phyloP scores from a whole-genome alignment of 352 stramenopile species.

The Phytophthora macrochlamydospora region DNA sequence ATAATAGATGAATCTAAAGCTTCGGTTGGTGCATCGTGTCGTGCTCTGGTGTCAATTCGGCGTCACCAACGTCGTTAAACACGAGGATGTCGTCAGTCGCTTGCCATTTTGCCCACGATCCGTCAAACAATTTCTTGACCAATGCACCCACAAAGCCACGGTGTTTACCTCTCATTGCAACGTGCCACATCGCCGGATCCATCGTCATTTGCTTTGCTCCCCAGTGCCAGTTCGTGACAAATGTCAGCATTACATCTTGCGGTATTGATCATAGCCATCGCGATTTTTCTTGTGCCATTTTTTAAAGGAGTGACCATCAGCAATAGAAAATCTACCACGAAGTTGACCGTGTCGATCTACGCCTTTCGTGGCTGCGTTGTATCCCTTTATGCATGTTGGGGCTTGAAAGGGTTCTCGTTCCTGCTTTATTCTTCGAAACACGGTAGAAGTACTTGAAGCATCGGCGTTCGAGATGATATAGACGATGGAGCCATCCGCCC shows the following conservation, averaged over 20 bases:
- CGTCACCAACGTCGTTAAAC: not conserved
- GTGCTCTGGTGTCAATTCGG: not conserved
- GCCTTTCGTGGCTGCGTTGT: constrained; percentile 41
- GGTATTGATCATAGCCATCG: constrained; percentile 20
- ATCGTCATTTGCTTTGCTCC: not conserved
- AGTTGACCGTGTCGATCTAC: constrained; percentile 26
- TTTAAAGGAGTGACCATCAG: constrained; percentile 29
- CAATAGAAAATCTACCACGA: constrained; percentile 27
- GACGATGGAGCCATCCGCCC: constrained; percentile 28
- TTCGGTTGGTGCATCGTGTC: not conserved
- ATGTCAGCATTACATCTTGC: constrained; percentile 24
- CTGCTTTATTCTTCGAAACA: constrained; percentile 15
- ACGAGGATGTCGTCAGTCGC: not conserved
- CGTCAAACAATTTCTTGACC: constrained; percentile 1
- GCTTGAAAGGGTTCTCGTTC: constrained; percentile 11
- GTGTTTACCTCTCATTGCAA: not conserved
- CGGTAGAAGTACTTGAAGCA: constrained; percentile 10
- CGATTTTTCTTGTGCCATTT: constrained; percentile 36
- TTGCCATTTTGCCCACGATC: not conserved
- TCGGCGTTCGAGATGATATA: constrained; percentile 33
- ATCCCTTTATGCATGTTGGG: constrained; percentile 29
- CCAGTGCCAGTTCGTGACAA: not conserved
- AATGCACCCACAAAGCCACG: not conserved
- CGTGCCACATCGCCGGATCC: not conserved
- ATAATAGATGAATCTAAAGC: not conserved